Evolutionary conservation across 2,329 filamentous ascomycete genomes (phyloP).

Genomic region (Colletotrichum caudatum): DNA sequence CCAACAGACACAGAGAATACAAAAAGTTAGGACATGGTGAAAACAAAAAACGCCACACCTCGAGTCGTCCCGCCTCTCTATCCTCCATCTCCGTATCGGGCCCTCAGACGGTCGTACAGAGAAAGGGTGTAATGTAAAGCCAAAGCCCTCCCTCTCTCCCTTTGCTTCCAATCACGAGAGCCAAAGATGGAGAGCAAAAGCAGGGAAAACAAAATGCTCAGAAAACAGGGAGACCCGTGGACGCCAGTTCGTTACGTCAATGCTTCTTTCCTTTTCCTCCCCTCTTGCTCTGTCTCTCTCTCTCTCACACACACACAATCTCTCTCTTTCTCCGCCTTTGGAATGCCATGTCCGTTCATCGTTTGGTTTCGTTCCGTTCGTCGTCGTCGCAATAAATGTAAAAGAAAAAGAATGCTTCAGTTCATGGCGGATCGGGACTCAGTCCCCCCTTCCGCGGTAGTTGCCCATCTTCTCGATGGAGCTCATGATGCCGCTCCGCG

Average conservation of each 20-base stretch:
- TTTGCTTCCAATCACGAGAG: slow-evolving; percentile 14
- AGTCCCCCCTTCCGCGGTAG: slow-evolving; percentile 59
- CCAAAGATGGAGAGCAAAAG: slow-evolving; percentile 1
- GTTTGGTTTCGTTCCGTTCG: slow-evolving; percentile 36
- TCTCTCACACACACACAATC: background rate
- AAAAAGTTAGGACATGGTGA: background rate
- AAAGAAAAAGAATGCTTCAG: background rate
- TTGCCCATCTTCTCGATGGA: slow-evolving; percentile 91
- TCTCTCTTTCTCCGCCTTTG: background rate
- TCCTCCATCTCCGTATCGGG: slow-evolving; percentile 2
- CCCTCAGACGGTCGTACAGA: background rate
- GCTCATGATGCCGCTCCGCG: slow-evolving; percentile 80
- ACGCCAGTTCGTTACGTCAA: slow-evolving; percentile 41
- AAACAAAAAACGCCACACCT: slow-evolving; percentile 22
- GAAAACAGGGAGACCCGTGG: slow-evolving; percentile 35
- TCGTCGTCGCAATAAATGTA: slow-evolving; percentile 6
- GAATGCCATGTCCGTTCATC: slow-evolving; percentile 39
- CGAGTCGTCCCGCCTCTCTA: background rate
- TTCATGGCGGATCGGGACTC: background rate
- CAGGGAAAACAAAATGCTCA: slow-evolving; percentile 17
- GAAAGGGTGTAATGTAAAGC: background rate
- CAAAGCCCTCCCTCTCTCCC: background rate
- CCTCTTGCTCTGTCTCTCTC: background rate
- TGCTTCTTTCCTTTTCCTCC: slow-evolving; percentile 11
- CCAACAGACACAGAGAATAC: background rate